Conservation (phyloP, 116 monocot species). For the Iris pallida region DNA sequence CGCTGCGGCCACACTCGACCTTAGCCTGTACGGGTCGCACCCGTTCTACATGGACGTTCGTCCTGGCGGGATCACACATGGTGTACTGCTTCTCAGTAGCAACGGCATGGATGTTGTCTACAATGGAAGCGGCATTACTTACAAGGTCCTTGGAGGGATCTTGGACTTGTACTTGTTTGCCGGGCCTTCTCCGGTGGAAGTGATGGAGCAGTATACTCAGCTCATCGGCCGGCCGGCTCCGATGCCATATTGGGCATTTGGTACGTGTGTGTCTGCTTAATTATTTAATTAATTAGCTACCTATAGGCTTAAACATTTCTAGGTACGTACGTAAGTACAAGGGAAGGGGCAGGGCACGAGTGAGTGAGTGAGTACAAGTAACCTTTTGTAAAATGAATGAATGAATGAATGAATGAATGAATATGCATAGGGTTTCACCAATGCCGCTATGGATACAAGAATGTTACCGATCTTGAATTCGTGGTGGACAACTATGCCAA, state of each 20-base stretch:
- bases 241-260: slow-evolving; percentile 73
- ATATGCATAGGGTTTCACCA: slow-evolving; percentile 71
- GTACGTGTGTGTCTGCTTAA: background rate
- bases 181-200: slow-evolving; percentile 42
- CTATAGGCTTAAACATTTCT: too few species aligned
- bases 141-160: slow-evolving; percentile 65
- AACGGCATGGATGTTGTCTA: slow-evolving; percentile 68
- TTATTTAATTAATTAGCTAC: background rate
- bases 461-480: slow-evolving; percentile 41
- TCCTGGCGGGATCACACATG: slow-evolving; percentile 25
- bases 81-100: slow-evolving; percentile 60
- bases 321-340: too few species aligned
- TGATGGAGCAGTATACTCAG: slow-evolving; percentile 65
- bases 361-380: background rate
- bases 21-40: slow-evolving; percentile 61
- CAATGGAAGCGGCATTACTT: slow-evolving; percentile 36
- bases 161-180: slow-evolving; percentile 73
- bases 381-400: too few species aligned
- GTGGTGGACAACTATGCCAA: slow-evolving; percentile 52
- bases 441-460: slow-evolving; percentile 56
- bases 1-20: slow-evolving; percentile 8
- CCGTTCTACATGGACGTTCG: slow-evolving; percentile 68
- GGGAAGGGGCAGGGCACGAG: too few species aligned
- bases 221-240: slow-evolving; percentile 60
- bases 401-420: too few species aligned